Percentiles rank a stretch among this genome's conserved stretches.
These are phyloP conservation scores for Fagopyrum esculentum DNA, from an alignment of 148 eudicot genomes.

Conservation along the genomic window DNA sequence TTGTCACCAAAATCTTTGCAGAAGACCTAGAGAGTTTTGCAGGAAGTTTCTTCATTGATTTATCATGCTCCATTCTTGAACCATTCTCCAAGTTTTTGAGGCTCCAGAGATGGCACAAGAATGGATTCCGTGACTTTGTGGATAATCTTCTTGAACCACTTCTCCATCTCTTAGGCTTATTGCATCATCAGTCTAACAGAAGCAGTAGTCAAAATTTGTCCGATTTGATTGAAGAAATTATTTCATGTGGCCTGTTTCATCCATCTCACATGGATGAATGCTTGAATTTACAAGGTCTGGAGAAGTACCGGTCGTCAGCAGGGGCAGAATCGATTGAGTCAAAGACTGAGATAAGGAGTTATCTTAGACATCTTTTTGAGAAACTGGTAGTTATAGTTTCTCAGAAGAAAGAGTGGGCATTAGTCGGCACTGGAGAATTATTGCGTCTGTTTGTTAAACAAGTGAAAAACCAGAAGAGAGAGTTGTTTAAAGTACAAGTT, in stretches of 20 bases:
- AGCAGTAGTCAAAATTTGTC: conserved; percentile 23
- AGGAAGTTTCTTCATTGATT: conserved; percentile 32
- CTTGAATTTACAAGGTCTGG: conserved; percentile 53
- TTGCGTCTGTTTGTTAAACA: conserved; percentile 54
- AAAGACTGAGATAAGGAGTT: conserved; percentile 57
- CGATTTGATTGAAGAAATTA: conserved; percentile 48
- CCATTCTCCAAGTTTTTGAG: conserved; percentile 73
- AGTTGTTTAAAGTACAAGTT: conserved; percentile 27
- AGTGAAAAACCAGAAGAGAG: conserved; percentile 54
- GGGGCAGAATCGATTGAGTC: conserved; percentile 35
- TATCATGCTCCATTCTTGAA: conserved; percentile 61
- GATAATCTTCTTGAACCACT: conserved; percentile 76
- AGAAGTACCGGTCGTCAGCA: conserved; percentile 37
- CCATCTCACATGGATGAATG: conserved; percentile 79
- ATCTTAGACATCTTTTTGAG: conserved; percentile 86
- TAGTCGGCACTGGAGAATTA: conserved; percentile 65
- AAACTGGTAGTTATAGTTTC: conserved; percentile 51
- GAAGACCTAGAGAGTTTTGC: conserved; percentile 31
- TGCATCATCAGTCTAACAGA: conserved; percentile 27
- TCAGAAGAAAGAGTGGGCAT: conserved; percentile 45
- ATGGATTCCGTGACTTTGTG: conserved; percentile 69
- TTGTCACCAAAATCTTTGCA: conserved; percentile 29
- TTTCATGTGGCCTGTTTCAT: conserved; percentile 80
- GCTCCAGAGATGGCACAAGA: conserved; percentile 66
- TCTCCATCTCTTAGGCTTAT: conserved; percentile 41